A percentile compares a stretch with the other conserved stretches of the same genome.
Evolutionary conservation across 2,329 filamentous ascomycete species (phyloP).

Genomic region (Penicillium brevicompactum): DNA sequence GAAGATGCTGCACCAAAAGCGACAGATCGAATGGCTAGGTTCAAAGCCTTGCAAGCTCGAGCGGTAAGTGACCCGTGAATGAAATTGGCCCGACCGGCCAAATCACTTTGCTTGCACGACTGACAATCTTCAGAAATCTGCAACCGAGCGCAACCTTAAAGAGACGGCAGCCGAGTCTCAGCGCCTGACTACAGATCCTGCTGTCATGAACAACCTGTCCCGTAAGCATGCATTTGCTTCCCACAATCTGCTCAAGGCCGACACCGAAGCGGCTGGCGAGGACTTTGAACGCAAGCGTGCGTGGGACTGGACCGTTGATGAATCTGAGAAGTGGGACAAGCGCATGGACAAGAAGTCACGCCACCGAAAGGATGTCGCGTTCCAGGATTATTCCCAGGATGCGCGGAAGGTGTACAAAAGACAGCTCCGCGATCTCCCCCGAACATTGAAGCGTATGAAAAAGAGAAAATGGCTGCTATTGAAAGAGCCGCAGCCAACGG

Average conservation of each 20-base stretch:
- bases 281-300: conserved; percentile 98
- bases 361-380: conserved; percentile 81
- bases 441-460: conserved; percentile 81
- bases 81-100: not conserved
- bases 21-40: conserved; percentile 73
- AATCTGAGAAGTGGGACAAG: conserved; percentile 91
- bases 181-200: conserved; percentile 74
- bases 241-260: conserved; percentile 91
- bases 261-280: conserved; percentile 79
- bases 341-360: conserved; percentile 82
- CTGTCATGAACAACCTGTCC: conserved; percentile 74
- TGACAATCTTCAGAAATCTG: conserved; percentile 43
- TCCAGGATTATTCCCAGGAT: conserved; percentile 85
- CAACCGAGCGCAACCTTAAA: conserved; percentile 66
- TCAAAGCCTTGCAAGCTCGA: conserved; percentile 83
- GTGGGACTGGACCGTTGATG: conserved; percentile 98
- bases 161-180: conserved; percentile 83
- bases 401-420: conserved; percentile 92
- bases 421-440: conserved; percentile 76
- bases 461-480: conserved; percentile 80
- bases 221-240: conserved; percentile 85
- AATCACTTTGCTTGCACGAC: conserved; percentile 2
- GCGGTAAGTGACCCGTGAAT: conserved; percentile 50
- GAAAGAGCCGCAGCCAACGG: conserved; percentile 83
- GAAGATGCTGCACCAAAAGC: conserved; percentile 34